Base-by-base conservation (phyloP, 2,329 filamentous ascomycete genomes). In the Dryadomyces quercivorus region DNA sequence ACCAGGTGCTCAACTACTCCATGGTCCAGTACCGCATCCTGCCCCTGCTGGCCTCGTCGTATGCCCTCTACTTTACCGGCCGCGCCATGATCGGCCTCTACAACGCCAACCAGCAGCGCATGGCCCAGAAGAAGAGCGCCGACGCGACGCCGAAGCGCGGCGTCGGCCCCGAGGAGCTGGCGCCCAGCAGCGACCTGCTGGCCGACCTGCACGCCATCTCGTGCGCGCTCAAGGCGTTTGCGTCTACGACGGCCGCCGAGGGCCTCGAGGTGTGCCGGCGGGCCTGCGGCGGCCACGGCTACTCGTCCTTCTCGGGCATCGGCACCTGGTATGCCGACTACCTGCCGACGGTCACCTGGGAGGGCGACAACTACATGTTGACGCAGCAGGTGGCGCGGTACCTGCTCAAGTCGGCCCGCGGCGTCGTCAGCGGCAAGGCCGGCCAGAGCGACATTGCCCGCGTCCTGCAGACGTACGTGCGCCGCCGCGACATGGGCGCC, bases 281-380 rank as follows among this genome's bases (percentile, higher is more conserved):
- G 60, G 85, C 86, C 26, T 88, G 85, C 59, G 86, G 86, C 66
- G 86, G 86, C 6, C 86, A 90, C 65, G 86, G 86, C 49, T 90
- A 88, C 72, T 82, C 77, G 54, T 81, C 76, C 62, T 88, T 88
- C 70, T 81, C 81, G 54, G 86, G 86, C n/a, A 87, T 91, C 60
- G 85, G 85, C 1, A 71, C 77, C 18, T 86, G 80, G 77, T 90
- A 88, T 62, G 76, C 85, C 31, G 85, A 90, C 66, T 88, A 89
- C 64, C 74, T 89, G 1, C 85, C 86, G n/a, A 71, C 69, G 3
- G 70, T 74, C 4, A 87, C 84, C 10, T 87, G 83, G 82, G 86
- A 89, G 65, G 86, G 86, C 47, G 86, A 88, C 70, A 88, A 88
- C 72, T 89, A 86, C 72, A 88, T 90, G 85, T 73, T 90, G 56